A percentile compares a stretch with the other conserved stretches of the same genome.
phyloP scores from a whole-genome alignment of 495 filamentous ascomycete species.

The Neurospora sp. region DNA sequence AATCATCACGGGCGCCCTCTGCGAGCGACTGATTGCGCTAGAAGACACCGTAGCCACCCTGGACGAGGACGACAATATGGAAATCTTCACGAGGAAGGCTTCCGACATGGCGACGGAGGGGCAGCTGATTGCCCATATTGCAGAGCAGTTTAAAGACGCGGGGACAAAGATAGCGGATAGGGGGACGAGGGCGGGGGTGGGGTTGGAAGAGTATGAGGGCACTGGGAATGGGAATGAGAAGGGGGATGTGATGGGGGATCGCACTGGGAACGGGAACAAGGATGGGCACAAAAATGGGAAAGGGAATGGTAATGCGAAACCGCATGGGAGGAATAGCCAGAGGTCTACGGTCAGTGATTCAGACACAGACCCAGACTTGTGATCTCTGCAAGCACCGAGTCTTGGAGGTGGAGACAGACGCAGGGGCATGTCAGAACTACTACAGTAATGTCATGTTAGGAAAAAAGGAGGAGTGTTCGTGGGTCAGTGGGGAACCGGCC shows the following conservation, averaged over 20 bases:
- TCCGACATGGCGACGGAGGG: not conserved
- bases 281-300: too few species aligned
- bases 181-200: not conserved
- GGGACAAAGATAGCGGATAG: not conserved
- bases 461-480: not conserved
- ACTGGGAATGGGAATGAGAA: not conserved
- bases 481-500: not conserved
- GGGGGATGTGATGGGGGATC: too few species aligned
- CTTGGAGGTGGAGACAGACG: not conserved
- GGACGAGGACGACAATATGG: not conserved
- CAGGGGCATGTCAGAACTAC: not conserved
- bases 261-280: too few species aligned
- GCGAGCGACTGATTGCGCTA: not conserved
- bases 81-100: not conserved
- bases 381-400: not conserved
- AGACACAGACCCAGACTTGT: not conserved
- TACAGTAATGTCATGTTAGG: not conserved
- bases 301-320: too few species aligned
- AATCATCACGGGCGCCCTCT: not conserved
- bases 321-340: too few species aligned
- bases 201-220: not conserved
- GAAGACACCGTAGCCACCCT: not conserved
- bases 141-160: not conserved
- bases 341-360: not conserved
- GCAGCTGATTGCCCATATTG: not conserved